These are phyloP conservation scores for Scleroderma citrinum DNA, from an alignment of 768 basidiomycete genomes.

Conservation along the genomic window DNA sequence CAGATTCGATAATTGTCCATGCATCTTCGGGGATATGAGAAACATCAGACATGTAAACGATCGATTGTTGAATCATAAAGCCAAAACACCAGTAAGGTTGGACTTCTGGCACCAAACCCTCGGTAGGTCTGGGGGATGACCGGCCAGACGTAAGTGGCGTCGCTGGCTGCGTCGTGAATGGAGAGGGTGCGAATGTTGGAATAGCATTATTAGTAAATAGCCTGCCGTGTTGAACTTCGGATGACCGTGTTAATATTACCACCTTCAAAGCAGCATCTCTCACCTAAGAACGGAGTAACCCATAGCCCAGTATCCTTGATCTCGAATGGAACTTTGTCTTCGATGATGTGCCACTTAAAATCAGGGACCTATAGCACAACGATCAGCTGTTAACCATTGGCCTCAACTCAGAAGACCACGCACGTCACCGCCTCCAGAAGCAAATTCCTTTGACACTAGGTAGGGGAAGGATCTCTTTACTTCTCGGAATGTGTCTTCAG, in stretches of 20 bases:
- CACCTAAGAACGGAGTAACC: conserved; percentile 64
- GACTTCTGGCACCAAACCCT: conserved; percentile 18
- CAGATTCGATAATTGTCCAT: conserved; percentile 45
- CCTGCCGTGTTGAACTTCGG: conserved; percentile 68
- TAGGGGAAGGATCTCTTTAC: conserved; percentile 77
- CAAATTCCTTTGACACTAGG: conserved; percentile 66
- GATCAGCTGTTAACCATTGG: background rate
- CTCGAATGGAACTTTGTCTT: conserved; percentile 60
- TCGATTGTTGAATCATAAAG: conserved; percentile 58
- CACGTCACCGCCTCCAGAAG: conserved; percentile 78
- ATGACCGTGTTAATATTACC: background rate
- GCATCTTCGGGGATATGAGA: conserved; percentile 71
- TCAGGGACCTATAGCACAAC: conserved; percentile 57
- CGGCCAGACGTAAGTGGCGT: conserved; percentile 29
- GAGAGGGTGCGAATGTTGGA: conserved; percentile 36
- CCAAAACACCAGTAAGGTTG: conserved; percentile 64
- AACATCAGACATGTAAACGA: conserved; percentile 81
- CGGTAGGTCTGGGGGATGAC: conserved; percentile 19
- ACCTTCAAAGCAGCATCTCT: conserved; percentile 10
- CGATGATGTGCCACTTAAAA: conserved; percentile 78
- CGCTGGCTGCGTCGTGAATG: conserved; percentile 31
- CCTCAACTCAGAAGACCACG: conserved; percentile 12
- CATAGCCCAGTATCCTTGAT: conserved; percentile 57
- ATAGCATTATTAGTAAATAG: conserved; percentile 43
- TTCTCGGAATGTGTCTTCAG: conserved; percentile 56